These are phyloP conservation scores for Cladophialophora psammophila DNA, from an alignment of 2,329 filamentous ascomycete species.

Conservation along the genomic window DNA sequence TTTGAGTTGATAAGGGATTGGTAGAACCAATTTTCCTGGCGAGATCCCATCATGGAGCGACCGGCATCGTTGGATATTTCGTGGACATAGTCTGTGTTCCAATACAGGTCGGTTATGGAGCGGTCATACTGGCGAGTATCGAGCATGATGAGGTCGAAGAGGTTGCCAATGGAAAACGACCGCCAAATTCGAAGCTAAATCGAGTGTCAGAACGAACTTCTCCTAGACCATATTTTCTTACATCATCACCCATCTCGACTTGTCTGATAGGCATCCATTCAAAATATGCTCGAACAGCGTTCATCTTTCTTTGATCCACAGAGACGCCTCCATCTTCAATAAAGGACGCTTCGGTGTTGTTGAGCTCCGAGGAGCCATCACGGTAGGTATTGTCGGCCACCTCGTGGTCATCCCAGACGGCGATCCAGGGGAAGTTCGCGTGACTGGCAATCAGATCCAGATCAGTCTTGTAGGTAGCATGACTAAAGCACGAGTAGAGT, in stretches of 20 bases:
- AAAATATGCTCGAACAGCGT: slow-evolving; percentile 67
- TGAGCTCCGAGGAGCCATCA: slow-evolving; percentile 66
- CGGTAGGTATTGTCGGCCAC: slow-evolving; percentile 71
- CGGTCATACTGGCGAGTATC: slow-evolving; percentile 75
- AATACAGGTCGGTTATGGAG: slow-evolving; percentile 66
- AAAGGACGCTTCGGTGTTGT: slow-evolving; percentile 73
- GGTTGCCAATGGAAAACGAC: slow-evolving; percentile 69
- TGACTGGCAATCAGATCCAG: slow-evolving; percentile 64
- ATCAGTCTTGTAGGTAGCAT: slow-evolving; percentile 68
- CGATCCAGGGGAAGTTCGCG: slow-evolving; percentile 67
- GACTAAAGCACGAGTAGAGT: not conserved
- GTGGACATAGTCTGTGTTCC: slow-evolving; percentile 69
- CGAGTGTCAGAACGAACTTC: slow-evolving; percentile 35
- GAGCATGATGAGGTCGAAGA: slow-evolving; percentile 72
- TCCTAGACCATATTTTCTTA: slow-evolving; percentile 11
- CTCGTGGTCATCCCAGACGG: slow-evolving; percentile 71
- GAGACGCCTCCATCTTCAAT: slow-evolving; percentile 63
- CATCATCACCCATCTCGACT: slow-evolving; percentile 71
- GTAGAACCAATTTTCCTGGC: slow-evolving; percentile 79
- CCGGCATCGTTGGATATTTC: slow-evolving; percentile 71
- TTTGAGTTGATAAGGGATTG: slow-evolving; percentile 63
- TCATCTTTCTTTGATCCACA: slow-evolving; percentile 76
- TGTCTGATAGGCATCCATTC: slow-evolving; percentile 54
- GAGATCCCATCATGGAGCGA: slow-evolving; percentile 73
- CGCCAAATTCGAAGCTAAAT: slow-evolving; percentile 68